Evolutionary conservation across 306 rosid species (phyloP).

Genomic region (Malus fusca): DNA sequence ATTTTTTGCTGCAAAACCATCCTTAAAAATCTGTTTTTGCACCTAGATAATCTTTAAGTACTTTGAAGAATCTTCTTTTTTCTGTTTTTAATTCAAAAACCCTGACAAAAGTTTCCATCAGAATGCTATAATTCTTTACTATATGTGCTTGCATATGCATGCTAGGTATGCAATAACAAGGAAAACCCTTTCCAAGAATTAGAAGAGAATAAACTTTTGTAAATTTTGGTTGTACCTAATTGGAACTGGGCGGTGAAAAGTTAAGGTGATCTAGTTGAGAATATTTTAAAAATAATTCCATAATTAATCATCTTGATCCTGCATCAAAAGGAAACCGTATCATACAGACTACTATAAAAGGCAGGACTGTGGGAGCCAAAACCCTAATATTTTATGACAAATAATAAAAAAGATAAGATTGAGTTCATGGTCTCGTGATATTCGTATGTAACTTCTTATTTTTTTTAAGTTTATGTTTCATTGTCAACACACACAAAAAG

Average conservation of each 20-base stretch:
- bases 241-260: constrained; percentile 6
- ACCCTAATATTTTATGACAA: neutral
- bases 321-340: neutral
- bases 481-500: too few relatives aligned
- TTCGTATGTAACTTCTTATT: too few relatives aligned
- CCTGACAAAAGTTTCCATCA: constrained; percentile 3
- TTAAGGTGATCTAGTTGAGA: neutral
- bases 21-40: neutral
- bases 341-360: neutral
- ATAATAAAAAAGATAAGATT: too few relatives aligned
- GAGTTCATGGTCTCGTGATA: too few relatives aligned
- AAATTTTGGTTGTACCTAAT: constrained; percentile 10
- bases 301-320: neutral
- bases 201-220: neutral
- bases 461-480: too few relatives aligned
- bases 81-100: neutral
- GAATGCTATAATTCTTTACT: constrained; percentile 6
- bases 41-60: neutral
- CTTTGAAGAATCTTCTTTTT: neutral
- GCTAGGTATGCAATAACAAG: constrained; percentile 2
- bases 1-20: neutral
- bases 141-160: constrained; percentile 5
- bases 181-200: neutral
- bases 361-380: neutral
- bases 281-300: neutral